Conservation (phyloP, 768 basidiomycete genomes). For the Hemileccinum impolitum region DNA sequence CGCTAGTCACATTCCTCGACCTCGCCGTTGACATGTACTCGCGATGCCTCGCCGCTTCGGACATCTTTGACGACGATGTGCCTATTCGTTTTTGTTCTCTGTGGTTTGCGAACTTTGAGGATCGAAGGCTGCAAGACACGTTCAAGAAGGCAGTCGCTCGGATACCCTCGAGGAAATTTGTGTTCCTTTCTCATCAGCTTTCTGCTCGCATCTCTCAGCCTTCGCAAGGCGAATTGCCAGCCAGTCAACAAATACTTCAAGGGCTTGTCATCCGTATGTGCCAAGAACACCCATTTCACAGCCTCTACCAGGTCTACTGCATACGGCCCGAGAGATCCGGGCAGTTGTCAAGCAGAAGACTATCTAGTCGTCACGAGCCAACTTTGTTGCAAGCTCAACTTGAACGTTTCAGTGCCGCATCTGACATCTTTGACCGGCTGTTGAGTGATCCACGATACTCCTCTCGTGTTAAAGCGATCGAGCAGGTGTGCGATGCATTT, state of each 20-base stretch:
- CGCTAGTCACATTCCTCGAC: constrained; percentile 60
- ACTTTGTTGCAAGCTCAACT: constrained; percentile 39
- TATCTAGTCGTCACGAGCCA: constrained; percentile 43
- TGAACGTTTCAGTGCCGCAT: constrained; percentile 65
- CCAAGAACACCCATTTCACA: constrained; percentile 90
- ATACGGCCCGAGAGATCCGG: constrained; percentile 43
- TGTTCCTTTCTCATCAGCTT: constrained; percentile 91
- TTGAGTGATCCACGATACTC: constrained; percentile 37
- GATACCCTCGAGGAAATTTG: constrained; percentile 84
- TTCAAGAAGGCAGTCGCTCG: constrained; percentile 47
- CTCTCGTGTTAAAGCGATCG: constrained; percentile 48
- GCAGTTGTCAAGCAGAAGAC: constrained; percentile 34
- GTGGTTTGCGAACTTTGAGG: constrained; percentile 87
- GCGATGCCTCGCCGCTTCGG: constrained; percentile 63
- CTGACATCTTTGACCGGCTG: constrained; percentile 55
- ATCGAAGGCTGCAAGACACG: constrained; percentile 42
- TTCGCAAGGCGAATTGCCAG: constrained; percentile 23
- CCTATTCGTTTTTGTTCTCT: constrained; percentile 82
- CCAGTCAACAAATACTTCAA: constrained; percentile 60
- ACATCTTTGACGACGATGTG: constrained; percentile 71
- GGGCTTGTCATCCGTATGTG: constrained; percentile 72
- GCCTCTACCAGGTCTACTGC: constrained; percentile 85
- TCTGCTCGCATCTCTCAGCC: constrained; percentile 76
- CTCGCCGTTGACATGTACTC: constrained; percentile 87
- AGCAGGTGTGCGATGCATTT: constrained; percentile 60